Percentiles rank a stretch among this genome's conserved stretches.
Conservation (phyloP, 768 basidiomycete genomes). For the Tylopilus plumbeoviolaceoides region DNA sequence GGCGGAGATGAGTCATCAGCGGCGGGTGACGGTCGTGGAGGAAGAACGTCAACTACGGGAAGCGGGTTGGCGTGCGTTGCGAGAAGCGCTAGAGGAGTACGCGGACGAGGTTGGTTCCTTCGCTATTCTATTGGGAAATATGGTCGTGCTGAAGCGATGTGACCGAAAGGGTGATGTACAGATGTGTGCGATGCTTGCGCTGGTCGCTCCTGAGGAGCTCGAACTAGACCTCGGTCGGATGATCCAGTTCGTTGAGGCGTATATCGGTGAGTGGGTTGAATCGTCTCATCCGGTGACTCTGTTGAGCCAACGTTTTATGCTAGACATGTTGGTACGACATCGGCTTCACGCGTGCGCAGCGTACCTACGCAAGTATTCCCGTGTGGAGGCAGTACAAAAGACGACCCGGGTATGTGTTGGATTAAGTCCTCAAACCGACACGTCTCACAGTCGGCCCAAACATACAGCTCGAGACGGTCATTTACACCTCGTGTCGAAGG, state of each 20-base stretch:
- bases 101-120: constrained; percentile 49
- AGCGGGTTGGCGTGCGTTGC: constrained; percentile 54
- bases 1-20: constrained; percentile 24
- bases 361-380: constrained; percentile 66
- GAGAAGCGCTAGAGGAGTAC: constrained; percentile 55
- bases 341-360: constrained; percentile 65
- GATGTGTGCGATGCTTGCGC: constrained; percentile 68
- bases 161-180: constrained; percentile 69
- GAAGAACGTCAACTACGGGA: constrained; percentile 51
- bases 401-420: constrained; percentile 45
- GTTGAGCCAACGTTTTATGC: background rate
- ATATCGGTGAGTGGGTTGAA: constrained; percentile 53
- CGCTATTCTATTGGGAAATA: background rate
- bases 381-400: constrained; percentile 46
- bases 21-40: constrained; percentile 29
- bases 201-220: constrained; percentile 61
- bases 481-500: constrained; percentile 65
- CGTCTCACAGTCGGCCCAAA: background rate
- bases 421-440: too few relatives aligned
- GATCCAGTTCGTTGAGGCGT: constrained; percentile 60
- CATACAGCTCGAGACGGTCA: constrained; percentile 60
- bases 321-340: constrained; percentile 62
- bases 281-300: background rate
- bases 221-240: constrained; percentile 40
- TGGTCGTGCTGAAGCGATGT: background rate